Conservation (phyloP, 148 eudicot genomes). For the Hydrangea macrophylla region DNA sequence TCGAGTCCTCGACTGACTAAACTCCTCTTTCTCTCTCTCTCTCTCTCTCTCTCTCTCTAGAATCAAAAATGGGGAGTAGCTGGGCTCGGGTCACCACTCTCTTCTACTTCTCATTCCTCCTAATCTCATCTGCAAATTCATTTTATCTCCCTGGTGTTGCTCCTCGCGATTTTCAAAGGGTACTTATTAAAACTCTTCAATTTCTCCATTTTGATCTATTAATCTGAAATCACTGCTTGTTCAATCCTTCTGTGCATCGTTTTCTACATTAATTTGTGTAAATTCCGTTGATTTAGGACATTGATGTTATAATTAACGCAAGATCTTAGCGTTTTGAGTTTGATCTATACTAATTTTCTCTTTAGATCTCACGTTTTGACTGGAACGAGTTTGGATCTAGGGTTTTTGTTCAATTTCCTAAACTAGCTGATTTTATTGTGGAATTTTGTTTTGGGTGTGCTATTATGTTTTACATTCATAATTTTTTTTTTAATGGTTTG, state of each 20-base stretch:
- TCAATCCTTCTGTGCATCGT: neutral
- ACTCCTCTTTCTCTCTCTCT: neutral
- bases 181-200: constrained; percentile 4
- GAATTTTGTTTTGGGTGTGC: neutral
- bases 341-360: neutral
- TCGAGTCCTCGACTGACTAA: neutral
- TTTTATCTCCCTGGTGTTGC: constrained; percentile 41
- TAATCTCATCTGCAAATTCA: constrained; percentile 24
- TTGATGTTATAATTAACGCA: neutral
- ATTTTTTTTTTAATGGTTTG: neutral
- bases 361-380: neutral
- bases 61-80: neutral
- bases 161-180: constrained; percentile 24
- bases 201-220: neutral
- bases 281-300: neutral
- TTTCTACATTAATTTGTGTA: neutral
- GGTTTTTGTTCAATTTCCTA: constrained; percentile 5
- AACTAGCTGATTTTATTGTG: neutral
- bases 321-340: neutral
- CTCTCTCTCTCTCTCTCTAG: neutral
- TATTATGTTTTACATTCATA: too few species aligned
- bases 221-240: neutral
- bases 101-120: constrained; percentile 8
- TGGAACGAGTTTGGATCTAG: constrained; percentile 12
- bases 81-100: constrained; percentile 17